Conservation (phyloP, 768 basidiomycete genomes). For the Termitomyces bulborhizus region DNA sequence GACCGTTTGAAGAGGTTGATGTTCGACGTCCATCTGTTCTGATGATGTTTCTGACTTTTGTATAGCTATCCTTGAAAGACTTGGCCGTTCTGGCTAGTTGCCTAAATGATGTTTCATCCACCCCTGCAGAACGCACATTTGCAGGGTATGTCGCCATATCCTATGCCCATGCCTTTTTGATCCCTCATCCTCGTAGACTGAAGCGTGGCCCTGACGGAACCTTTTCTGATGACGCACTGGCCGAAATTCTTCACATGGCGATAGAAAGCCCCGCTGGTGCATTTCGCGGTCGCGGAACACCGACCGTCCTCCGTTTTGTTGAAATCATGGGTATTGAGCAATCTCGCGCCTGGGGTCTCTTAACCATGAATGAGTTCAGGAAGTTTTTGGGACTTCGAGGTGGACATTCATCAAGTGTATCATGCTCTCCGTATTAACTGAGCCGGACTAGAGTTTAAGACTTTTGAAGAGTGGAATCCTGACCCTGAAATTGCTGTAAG, state of each 20-base stretch:
- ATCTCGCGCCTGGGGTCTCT: slow-evolving; percentile 48
- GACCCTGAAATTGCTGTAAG: slow-evolving; percentile 37
- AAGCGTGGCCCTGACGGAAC: slow-evolving; percentile 36
- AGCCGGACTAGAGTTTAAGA: slow-evolving; percentile 27
- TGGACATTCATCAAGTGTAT: slow-evolving; percentile 11
- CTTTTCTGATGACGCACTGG: slow-evolving; percentile 52
- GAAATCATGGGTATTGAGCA: slow-evolving; percentile 55
- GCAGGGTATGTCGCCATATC: slow-evolving; percentile 26
- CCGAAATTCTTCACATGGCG: slow-evolving; percentile 37
- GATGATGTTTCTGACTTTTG: neutral
- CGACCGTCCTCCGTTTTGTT: slow-evolving; percentile 38
- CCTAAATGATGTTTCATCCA: slow-evolving; percentile 13
- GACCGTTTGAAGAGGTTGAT: slow-evolving; percentile 27
- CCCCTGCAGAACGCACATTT: slow-evolving; percentile 37
- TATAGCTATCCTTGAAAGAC: slow-evolving; percentile 19
- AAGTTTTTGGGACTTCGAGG: slow-evolving; percentile 41
- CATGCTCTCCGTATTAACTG: neutral
- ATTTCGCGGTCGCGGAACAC: slow-evolving; percentile 42
- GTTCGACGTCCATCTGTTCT: neutral
- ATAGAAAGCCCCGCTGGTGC: slow-evolving; percentile 39
- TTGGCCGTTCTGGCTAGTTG: slow-evolving; percentile 13
- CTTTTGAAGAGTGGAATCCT: slow-evolving; percentile 51
- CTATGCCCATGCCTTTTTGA: too few relatives aligned
- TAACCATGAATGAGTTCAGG: slow-evolving; percentile 52
- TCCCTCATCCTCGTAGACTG: slow-evolving; percentile 22